These are phyloP conservation scores for Lactuca sativa DNA, from an alignment of 129 eudicot genomes.

Conservation along the genomic window DNA sequence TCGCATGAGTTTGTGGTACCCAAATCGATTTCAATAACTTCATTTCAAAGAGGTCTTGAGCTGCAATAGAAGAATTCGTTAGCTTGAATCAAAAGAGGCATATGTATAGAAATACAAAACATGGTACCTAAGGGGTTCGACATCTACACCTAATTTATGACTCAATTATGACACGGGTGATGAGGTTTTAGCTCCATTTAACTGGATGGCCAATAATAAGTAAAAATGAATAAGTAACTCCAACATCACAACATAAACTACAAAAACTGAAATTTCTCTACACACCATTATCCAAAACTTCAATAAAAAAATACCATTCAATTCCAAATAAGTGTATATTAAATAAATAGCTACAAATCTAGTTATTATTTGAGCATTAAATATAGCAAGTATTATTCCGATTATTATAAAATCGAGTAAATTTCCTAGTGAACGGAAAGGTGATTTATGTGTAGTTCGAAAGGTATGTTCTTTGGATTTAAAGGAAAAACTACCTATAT, in stretches of 20 bases:
- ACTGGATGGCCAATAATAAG: slow-evolving; percentile 37
- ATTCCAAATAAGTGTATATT: background rate
- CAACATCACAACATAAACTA: background rate
- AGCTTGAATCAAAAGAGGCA: background rate
- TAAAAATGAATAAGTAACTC: background rate
- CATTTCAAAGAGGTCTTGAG: slow-evolving; percentile 76
- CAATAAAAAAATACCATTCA: background rate
- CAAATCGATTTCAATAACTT: slow-evolving; percentile 93
- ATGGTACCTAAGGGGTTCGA: slow-evolving; percentile 74
- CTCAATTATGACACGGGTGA: slow-evolving; percentile 36
- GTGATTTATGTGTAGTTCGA: too few relatives aligned
- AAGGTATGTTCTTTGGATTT: too few relatives aligned
- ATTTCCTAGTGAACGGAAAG: background rate
- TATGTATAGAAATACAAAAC: background rate
- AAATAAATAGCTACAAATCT: slow-evolving; percentile 6
- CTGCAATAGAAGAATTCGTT: slow-evolving; percentile 34
- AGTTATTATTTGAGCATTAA: background rate
- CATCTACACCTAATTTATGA: slow-evolving; percentile 48
- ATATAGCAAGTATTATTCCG: background rate
- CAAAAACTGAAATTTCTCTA: too few relatives aligned
- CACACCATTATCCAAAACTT: background rate
- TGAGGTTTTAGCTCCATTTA: slow-evolving; percentile 54
- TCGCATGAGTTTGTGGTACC: slow-evolving; percentile 99
- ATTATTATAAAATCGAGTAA: background rate
- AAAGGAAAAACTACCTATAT: too few relatives aligned